phyloP scores from a whole-genome alignment of 495 filamentous ascomycete species.

The Trichoderma reesei region DNA sequence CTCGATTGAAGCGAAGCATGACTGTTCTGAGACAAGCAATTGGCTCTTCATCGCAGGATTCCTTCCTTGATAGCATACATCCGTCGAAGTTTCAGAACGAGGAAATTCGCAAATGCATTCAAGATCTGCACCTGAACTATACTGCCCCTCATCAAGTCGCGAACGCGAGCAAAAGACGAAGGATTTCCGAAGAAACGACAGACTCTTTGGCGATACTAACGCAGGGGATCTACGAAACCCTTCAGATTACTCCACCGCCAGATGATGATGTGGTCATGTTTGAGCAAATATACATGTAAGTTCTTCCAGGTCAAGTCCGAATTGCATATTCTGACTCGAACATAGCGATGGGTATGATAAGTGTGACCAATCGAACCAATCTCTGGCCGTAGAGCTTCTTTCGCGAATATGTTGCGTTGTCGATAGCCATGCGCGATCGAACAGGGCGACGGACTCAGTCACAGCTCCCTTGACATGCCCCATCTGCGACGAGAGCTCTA shows the following conservation, averaged over 20 bases:
- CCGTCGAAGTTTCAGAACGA: constrained; percentile 6
- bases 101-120: neutral
- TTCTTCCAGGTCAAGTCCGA: neutral
- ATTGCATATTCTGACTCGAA: neutral
- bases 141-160: neutral
- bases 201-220: neutral
- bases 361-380: neutral
- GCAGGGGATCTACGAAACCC: neutral
- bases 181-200: neutral
- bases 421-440: neutral
- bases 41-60: neutral
- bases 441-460: neutral
- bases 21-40: constrained; percentile 1
- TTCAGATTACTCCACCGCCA: neutral
- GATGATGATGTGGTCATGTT: neutral
- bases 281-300: neutral
- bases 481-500: neutral
- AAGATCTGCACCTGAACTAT: neutral
- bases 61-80: neutral
- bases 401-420: neutral
- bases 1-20: neutral
- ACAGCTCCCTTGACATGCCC: neutral
- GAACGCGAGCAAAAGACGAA: neutral
- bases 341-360: neutral
- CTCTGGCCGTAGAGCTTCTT: neutral